These are phyloP conservation scores for Bipolaris cookei DNA, from an alignment of 2,329 filamentous ascomycete species.

Conservation along the genomic window DNA sequence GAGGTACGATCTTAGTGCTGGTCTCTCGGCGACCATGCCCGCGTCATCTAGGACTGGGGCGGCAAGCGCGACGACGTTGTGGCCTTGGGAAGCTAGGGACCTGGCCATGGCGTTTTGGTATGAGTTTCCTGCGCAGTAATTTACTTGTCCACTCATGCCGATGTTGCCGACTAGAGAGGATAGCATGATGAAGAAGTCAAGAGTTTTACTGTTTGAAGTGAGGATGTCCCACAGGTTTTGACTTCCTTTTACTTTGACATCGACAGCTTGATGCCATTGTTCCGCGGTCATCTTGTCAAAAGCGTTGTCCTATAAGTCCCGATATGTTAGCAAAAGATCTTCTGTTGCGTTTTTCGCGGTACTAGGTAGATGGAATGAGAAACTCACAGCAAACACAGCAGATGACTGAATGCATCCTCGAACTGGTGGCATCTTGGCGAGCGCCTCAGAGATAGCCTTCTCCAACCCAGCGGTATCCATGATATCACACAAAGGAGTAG, in stretches of 20 bases:
- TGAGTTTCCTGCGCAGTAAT: slow-evolving; percentile 36
- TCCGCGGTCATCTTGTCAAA: slow-evolving; percentile 18
- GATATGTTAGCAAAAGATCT: not conserved
- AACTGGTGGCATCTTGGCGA: not conserved
- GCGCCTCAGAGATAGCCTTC: not conserved
- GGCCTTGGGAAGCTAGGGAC: slow-evolving; percentile 19
- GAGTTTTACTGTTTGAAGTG: slow-evolving; percentile 1
- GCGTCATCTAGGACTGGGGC: slow-evolving; percentile 37
- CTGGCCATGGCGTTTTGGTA: slow-evolving; percentile 41
- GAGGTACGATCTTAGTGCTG: not conserved
- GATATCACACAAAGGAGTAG: not conserved
- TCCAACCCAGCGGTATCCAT: not conserved
- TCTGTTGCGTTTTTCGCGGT: not conserved
- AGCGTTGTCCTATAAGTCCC: slow-evolving; percentile 7
- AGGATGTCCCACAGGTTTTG: slow-evolving; percentile 32
- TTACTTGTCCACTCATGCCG: slow-evolving; percentile 32
- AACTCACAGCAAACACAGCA: not conserved
- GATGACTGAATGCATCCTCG: slow-evolving; percentile 15
- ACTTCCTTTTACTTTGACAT: slow-evolving; percentile 29
- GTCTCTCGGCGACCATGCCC: slow-evolving; percentile 29
- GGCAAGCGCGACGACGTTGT: slow-evolving; percentile 17
- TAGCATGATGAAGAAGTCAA: slow-evolving; percentile 52
- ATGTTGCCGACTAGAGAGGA: slow-evolving; percentile 36
- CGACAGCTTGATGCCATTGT: slow-evolving; percentile 16
- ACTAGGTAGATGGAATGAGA: not conserved